phyloP scores from a whole-genome alignment of 1,139 yeast species.

The Yamadazyma atmosphaerica region DNA sequence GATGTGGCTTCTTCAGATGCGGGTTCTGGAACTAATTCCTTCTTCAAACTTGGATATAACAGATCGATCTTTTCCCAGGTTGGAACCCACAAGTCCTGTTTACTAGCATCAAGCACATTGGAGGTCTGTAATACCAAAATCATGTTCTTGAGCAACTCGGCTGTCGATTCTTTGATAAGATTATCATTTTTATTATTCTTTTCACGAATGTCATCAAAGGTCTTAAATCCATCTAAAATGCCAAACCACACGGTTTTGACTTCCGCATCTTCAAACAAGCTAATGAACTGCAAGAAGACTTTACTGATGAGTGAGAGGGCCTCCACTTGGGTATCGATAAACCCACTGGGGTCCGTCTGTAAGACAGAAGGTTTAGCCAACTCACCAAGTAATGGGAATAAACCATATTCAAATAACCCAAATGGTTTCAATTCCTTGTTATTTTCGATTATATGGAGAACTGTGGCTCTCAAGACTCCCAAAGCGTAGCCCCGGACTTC shows the following conservation, averaged over 20 bases:
- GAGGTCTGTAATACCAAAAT: slow-evolving; percentile 37
- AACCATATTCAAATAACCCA: slow-evolving; percentile 68
- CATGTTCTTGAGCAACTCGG: slow-evolving; percentile 66
- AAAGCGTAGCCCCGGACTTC: slow-evolving; percentile 70
- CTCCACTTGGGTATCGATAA: slow-evolving; percentile 63
- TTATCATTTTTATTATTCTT: slow-evolving; percentile 33
- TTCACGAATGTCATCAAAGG: slow-evolving; percentile 24
- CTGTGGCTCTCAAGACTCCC: slow-evolving; percentile 48
- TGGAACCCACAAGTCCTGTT: slow-evolving; percentile 27
- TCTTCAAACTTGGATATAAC: slow-evolving; percentile 45
- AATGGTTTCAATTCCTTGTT: slow-evolving; percentile 37
- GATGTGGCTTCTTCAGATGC: background rate
- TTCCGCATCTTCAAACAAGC: slow-evolving; percentile 24
- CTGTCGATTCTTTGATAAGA: slow-evolving; percentile 53
- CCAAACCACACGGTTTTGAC: slow-evolving; percentile 35
- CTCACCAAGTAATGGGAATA: slow-evolving; percentile 72
- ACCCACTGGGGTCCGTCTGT: slow-evolving; percentile 64
- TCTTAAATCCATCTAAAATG: slow-evolving; percentile 32
- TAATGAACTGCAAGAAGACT: slow-evolving; percentile 58
- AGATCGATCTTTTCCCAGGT: slow-evolving; percentile 47
- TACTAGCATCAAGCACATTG: slow-evolving; percentile 23
- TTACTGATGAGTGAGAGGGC: slow-evolving; percentile 69
- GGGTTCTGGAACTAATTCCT: slow-evolving; percentile 17
- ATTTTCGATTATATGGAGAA: slow-evolving; percentile 33
- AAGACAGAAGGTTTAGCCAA: slow-evolving; percentile 66